phyloP scores from a whole-genome alignment of 306 rosid species.

The Begonia loranthoides region DNA sequence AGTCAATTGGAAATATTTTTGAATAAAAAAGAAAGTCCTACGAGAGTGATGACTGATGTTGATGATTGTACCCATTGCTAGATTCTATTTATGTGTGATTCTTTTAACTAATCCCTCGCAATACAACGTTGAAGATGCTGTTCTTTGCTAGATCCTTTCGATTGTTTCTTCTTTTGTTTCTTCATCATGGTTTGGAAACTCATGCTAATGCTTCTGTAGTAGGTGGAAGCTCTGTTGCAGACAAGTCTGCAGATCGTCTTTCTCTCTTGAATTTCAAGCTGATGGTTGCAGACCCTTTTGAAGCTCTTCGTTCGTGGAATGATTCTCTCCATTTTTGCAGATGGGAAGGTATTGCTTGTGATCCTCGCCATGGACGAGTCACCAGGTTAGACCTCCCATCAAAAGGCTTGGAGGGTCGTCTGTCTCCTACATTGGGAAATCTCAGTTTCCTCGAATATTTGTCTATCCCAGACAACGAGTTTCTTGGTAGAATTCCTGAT shows the following conservation, averaged over 20 bases:
- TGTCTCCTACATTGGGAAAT: slow-evolving; percentile 7
- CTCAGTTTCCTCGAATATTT: neutral
- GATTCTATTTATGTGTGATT: too few relatives aligned
- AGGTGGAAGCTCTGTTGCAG: neutral
- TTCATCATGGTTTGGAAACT: too few relatives aligned
- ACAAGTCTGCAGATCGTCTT: neutral
- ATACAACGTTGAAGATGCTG: too few relatives aligned
- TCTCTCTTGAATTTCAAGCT: slow-evolving; percentile 8
- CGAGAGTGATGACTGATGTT: too few relatives aligned
- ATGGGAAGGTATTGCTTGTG: slow-evolving; percentile 9
- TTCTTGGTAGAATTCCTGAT: slow-evolving; percentile 30
- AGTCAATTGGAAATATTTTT: too few relatives aligned
- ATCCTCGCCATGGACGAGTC: slow-evolving; percentile 4
- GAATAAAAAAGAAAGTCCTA: too few relatives aligned
- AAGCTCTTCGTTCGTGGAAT: slow-evolving; percentile 7
- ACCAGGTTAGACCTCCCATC: neutral
- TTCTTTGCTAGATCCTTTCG: too few relatives aligned
- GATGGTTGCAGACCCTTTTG: neutral
- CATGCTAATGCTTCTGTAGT: too few relatives aligned
- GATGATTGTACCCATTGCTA: too few relatives aligned
- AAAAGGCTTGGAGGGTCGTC: neutral
- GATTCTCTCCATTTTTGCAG: slow-evolving; percentile 7
- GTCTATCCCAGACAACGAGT: neutral
- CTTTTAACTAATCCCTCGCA: too few relatives aligned
- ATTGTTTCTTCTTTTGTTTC: too few relatives aligned